Evolutionary conservation across 2,329 filamentous ascomycete genomes (phyloP), one percentile per base, ranked within the genome.

Genomic region (Penicillium sp.): DNA sequence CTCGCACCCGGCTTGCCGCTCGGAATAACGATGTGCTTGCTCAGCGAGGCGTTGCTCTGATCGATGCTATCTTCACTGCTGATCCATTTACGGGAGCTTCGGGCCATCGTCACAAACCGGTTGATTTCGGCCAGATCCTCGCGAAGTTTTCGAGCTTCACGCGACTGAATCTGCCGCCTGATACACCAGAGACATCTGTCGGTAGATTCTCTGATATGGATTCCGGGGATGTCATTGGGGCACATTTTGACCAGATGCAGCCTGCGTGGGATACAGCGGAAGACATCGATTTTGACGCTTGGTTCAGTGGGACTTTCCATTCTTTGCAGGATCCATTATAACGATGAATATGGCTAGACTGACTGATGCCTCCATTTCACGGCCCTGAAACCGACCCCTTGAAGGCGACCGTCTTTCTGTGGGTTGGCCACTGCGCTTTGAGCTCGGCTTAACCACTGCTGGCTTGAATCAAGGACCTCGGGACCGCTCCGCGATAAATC

Each of bases 291-390:
- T 67, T 67, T 13, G 64, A 67, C 29, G 54, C 54, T 16, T 67
- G 64, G 64, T 67, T 67, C 24, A 66, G 60, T 45, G 60, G 55
- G 10, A 63, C 65, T 9, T 67, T 67, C 40, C 60, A 65, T 31
- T 54, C 56, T 36, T 13, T 62, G 5, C 57, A 61, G 31, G 52
- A 50, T 6, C 47, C 52, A n/a, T 32, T 54, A 4, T 47, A 31
- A 24, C 44, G 32, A 16, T 45, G 18, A 46, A 22, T 24, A 2
- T 8, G 24, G 24, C 24, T 8, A 5, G 24, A 27, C 24, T 27
- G 24, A 27, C 24, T 5, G 8, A 8, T 8, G 24, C 8, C 8
- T 27, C 24, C 24, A 27, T 27, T 27, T 27, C 8, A 6, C 8
- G 24, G 24, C 24, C 8, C 8, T 27, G 5, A 27, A 2, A 27